phyloP scores from a whole-genome alignment of 2,329 filamentous ascomycete species.

The Aspergillus quadrilineatus region DNA sequence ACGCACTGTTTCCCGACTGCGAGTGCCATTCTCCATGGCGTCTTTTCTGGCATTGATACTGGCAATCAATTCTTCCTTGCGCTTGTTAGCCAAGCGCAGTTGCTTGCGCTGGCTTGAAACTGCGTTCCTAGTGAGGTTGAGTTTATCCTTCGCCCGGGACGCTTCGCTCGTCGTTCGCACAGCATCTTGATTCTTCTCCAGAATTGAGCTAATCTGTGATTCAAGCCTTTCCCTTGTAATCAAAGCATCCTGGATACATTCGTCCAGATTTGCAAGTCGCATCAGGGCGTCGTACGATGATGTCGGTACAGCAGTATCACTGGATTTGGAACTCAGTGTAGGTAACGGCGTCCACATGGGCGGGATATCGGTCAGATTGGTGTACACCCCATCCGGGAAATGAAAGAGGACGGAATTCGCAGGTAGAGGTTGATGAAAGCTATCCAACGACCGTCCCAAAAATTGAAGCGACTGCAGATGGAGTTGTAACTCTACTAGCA shows the following conservation, averaged over 20 bases:
- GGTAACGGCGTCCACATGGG: conserved; percentile 34
- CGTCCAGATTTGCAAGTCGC: conserved; percentile 82
- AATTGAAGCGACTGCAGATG: conserved; percentile 74
- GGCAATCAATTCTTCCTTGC: conserved; percentile 65
- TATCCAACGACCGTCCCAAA: conserved; percentile 65
- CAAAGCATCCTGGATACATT: conserved; percentile 86
- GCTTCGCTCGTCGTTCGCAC: conserved; percentile 33
- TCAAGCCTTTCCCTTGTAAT: conserved; percentile 72
- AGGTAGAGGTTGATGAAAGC: conserved; percentile 70
- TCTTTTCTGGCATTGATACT: conserved; percentile 65
- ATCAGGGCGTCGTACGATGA: conserved; percentile 87
- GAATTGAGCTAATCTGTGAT: conserved; percentile 67
- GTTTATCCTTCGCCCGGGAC: conserved; percentile 42
- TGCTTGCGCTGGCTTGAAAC: conserved; percentile 65
- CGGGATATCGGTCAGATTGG: conserved; percentile 67
- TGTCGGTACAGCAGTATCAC: conserved; percentile 57
- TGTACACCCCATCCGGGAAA: conserved; percentile 82
- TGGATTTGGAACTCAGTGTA: conserved; percentile 32
- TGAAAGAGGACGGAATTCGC: conserved; percentile 83
- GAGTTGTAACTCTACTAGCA: conserved; percentile 70
- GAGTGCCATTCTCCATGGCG: conserved; percentile 65
- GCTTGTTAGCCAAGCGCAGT: conserved; percentile 61
- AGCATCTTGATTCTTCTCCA: conserved; percentile 38
- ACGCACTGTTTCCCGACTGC: conserved; percentile 58
- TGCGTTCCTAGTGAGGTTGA: conserved; percentile 46